A percentile compares a stretch with the other conserved stretches of the same genome.
Evolutionary conservation across 805 yeast genomes (phyloP).

Genomic region (Hermanozyma aechmeae): DNA sequence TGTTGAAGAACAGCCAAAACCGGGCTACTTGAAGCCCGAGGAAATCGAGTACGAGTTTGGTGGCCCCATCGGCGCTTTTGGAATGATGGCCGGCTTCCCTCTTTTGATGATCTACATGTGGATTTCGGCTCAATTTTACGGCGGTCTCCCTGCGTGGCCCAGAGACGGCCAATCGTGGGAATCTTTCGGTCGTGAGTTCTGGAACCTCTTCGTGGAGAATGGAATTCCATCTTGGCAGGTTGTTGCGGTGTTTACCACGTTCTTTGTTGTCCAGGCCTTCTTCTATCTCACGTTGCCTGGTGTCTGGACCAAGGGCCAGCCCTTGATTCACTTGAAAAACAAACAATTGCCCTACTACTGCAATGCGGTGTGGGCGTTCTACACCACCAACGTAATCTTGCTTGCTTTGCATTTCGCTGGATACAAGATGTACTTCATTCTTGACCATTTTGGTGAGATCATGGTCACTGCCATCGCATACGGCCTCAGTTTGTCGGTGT

Average conservation of each 20-base stretch:
- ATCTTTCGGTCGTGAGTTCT: slow-evolving; percentile 33
- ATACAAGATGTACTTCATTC: slow-evolving; percentile 62
- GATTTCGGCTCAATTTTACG: slow-evolving; percentile 76
- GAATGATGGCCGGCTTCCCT: slow-evolving; percentile 92
- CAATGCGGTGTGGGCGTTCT: slow-evolving; percentile 83
- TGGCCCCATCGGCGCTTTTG: slow-evolving; percentile 80
- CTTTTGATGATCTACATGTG: slow-evolving; percentile 94
- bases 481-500: slow-evolving; percentile 64
- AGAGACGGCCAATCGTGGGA: slow-evolving; percentile 42
- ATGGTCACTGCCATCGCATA: slow-evolving; percentile 85
- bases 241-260: slow-evolving; percentile 64
- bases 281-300: slow-evolving; percentile 88
- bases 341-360: slow-evolving; percentile 86
- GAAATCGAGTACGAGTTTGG: slow-evolving; percentile 84
- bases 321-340: slow-evolving; percentile 70
- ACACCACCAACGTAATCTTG: slow-evolving; percentile 51
- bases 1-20: too few species aligned
- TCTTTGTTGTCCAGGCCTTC: slow-evolving; percentile 56
- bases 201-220: slow-evolving; percentile 35
- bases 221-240: slow-evolving; percentile 54
- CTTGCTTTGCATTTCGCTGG: slow-evolving; percentile 64
- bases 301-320: slow-evolving; percentile 91
- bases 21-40: slow-evolving; percentile 32
- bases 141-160: slow-evolving; percentile 68
- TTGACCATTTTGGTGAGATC: slow-evolving; percentile 81